Evolutionary conservation across 2,329 filamentous ascomycete species (phyloP), one percentile per base, ranked within the genome.

Genomic region (Neoascochyta sp.): DNA sequence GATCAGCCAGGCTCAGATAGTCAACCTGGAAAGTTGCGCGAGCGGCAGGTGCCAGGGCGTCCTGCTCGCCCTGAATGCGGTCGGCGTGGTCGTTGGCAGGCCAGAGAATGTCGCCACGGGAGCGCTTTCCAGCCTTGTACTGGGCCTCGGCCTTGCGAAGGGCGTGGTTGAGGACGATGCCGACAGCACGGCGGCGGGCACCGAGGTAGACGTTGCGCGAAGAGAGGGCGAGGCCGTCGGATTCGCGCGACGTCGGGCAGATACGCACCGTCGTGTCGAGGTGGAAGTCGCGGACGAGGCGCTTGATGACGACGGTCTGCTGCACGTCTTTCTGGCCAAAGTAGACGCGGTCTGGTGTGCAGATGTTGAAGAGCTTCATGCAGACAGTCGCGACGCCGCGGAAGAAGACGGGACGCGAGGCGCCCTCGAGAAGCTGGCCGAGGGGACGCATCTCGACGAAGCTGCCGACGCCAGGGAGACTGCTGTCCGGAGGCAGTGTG

Each of bases 301-400:
- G 79, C 52, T 78, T 81, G 52, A 98, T 85, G 8, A 98, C 77
- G 11, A 94, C 85, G 0, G 88, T 94, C 66, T 98, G 92, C 69
- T 98, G 92, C 12, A 95, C 80, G 62, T 98, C 92, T 67, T 98
- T 98, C 64, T 96, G 92, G 4, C 92, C 92, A 68, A 98, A 95
- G 66, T 95, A 92, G 4, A 87, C 86, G 24, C 75, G 75, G 34
- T 89, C 82, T 4, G 86, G 83, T 43, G 78, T 73, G 24, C 86
- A 80, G 32, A 88, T 85, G 54, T 89, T 89, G 67, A 93, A 90
- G 9, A 93, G 67, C 66, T 93, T 98, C 77, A 90, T 92, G 68
- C 89, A 95, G 2, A 98, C 83, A 2, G 92, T 98, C 12, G 92
- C 89, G 18, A 98, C 92, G 21, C 92, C 92, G 27, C 92, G 76